A percentile compares a stretch with the other conserved stretches of the same genome.
Evolutionary conservation across 495 filamentous ascomycete species (phyloP).

Genomic region (Aspergillus funiculosus): DNA sequence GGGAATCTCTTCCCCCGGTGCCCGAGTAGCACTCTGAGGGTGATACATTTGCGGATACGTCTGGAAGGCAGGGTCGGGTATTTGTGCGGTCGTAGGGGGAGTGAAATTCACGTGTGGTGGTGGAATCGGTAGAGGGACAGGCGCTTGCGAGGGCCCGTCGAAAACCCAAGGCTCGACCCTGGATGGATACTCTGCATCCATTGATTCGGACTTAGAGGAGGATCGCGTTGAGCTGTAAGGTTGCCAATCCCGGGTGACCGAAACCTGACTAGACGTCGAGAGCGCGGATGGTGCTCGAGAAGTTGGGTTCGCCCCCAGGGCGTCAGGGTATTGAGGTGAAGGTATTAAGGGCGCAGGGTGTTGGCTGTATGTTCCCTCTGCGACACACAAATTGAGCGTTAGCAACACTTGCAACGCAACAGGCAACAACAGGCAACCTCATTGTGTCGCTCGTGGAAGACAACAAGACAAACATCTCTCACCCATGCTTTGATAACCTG

Average conservation of each 20-base stretch:
- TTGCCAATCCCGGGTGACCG: slow-evolving; percentile 20
- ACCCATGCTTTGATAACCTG: slow-evolving; percentile 19
- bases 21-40: slow-evolving; percentile 5
- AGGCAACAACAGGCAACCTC: too few species aligned
- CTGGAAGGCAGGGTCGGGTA: slow-evolving; percentile 13
- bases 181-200: slow-evolving; percentile 19
- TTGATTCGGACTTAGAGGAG: slow-evolving; percentile 18
- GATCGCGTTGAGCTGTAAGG: slow-evolving; percentile 19
- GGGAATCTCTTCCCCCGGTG: slow-evolving; percentile 10
- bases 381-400: too few species aligned
- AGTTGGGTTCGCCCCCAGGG: slow-evolving; percentile 13
- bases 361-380: slow-evolving; percentile 18
- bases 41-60: slow-evolving; percentile 17
- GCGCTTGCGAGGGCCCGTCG: slow-evolving; percentile 16
- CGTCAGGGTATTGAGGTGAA: slow-evolving; percentile 17
- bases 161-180: slow-evolving; percentile 20
- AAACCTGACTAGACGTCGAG: slow-evolving; percentile 18
- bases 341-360: slow-evolving; percentile 15
- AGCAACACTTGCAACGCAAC: too few species aligned
- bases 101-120: slow-evolving; percentile 14
- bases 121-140: slow-evolving; percentile 11
- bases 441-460: neutral
- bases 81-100: neutral
- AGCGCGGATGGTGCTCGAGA: slow-evolving; percentile 20
- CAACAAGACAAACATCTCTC: neutral